Percentiles rank a stretch among this genome's conserved stretches.
Evolutionary conservation across 1,284 basidiomycete species (phyloP).

Genomic region (Omphalotus olearius): DNA sequence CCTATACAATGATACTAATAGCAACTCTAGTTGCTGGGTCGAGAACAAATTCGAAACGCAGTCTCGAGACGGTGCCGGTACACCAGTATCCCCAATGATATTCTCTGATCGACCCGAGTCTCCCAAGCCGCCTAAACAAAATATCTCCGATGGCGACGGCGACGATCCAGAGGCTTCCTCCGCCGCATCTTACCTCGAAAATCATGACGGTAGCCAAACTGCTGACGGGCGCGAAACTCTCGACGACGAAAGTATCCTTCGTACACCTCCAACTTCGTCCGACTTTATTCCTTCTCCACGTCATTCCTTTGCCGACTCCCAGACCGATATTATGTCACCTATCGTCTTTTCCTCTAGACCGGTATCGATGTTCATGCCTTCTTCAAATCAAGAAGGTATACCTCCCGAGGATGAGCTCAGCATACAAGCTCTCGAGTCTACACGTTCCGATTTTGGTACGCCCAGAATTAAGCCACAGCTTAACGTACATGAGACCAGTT

Average conservation of each 20-base stretch:
- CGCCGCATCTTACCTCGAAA: background rate
- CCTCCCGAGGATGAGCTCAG: background rate
- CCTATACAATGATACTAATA: background rate
- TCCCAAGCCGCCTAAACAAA: slow-evolving; percentile 1
- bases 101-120: slow-evolving; percentile 10
- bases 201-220: background rate
- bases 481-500: background rate
- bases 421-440: background rate
- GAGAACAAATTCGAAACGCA: slow-evolving; percentile 4
- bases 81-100: slow-evolving; percentile 8
- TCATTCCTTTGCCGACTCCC: too few relatives aligned
- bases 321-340: too few relatives aligned
- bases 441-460: background rate
- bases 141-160: background rate
- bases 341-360: too few relatives aligned
- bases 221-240: background rate
- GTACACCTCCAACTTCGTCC: too few relatives aligned
- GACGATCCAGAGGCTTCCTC: background rate
- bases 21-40: slow-evolving; percentile 5
- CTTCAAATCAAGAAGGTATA: too few relatives aligned
- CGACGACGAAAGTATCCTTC: background rate
- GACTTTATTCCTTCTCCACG: too few relatives aligned
- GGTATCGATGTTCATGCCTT: too few relatives aligned
- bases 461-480: background rate
- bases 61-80: background rate